Evolutionary conservation across 2,329 filamentous ascomycete species (phyloP).

Genomic region (Penicillium decumbens): DNA sequence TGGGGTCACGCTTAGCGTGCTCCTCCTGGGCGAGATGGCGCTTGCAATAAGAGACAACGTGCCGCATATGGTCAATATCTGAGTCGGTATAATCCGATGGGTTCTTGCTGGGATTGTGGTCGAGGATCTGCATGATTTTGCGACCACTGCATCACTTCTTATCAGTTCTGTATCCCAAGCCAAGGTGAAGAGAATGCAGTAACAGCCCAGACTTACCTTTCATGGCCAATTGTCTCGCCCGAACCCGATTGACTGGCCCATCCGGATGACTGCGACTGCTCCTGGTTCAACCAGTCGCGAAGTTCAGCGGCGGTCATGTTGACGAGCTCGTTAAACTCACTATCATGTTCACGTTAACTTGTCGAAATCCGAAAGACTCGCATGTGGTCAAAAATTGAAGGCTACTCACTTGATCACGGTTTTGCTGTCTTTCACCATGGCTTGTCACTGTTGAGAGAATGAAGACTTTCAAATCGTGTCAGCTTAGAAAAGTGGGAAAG

Average conservation of each 20-base stretch:
- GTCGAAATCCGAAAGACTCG: too few species aligned
- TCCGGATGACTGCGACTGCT: constrained; percentile 56
- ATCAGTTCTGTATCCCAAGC: not conserved
- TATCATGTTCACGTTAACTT: constrained; percentile 28
- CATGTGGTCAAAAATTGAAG: not conserved
- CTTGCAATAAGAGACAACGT: constrained; percentile 62
- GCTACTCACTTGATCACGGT: constrained; percentile 47
- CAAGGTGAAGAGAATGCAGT: not conserved
- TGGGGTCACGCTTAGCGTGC: constrained; percentile 53
- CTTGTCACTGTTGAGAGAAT: constrained; percentile 1
- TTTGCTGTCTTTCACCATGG: constrained; percentile 50
- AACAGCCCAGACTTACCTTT: constrained; percentile 37
- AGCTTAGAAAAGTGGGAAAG: too few species aligned
- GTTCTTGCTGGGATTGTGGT: constrained; percentile 57
- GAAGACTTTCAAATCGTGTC: too few species aligned
- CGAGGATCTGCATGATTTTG: constrained; percentile 60
- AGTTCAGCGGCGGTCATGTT: constrained; percentile 62
- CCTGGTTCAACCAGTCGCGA: constrained; percentile 56
- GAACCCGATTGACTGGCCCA: constrained; percentile 53
- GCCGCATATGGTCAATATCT: constrained; percentile 58
- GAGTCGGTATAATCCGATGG: constrained; percentile 54
- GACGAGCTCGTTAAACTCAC: constrained; percentile 62
- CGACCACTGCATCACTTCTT: constrained; percentile 46
- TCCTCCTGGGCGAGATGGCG: constrained; percentile 62
- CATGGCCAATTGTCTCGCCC: constrained; percentile 61